Percentiles rank a stretch among this genome's conserved stretches.
Conservation (phyloP, 2,329 filamentous ascomycete species). For the Malbranchea cinnamomea region DNA sequence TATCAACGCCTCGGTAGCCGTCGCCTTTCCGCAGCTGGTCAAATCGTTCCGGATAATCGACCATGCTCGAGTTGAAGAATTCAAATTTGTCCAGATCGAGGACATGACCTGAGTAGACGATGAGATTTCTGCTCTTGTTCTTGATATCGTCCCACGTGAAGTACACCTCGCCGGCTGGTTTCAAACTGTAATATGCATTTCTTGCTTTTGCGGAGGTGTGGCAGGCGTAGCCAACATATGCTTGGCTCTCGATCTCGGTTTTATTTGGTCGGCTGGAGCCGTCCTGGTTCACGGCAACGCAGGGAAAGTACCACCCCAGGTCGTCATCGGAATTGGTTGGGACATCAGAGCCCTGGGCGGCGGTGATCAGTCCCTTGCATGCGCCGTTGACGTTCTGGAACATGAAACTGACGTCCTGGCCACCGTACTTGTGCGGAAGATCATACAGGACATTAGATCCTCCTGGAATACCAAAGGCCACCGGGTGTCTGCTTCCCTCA, state of each 20-base stretch:
- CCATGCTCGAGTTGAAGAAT: slow-evolving; percentile 78
- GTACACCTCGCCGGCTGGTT: slow-evolving; percentile 69
- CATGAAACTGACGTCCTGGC: slow-evolving; percentile 88
- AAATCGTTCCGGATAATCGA: slow-evolving; percentile 61
- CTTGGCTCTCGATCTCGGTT: slow-evolving; percentile 52
- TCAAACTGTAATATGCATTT: slow-evolving; percentile 59
- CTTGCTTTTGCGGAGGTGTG: slow-evolving; percentile 62
- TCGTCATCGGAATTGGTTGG: slow-evolving; percentile 59
- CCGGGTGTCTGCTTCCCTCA: slow-evolving; percentile 59
- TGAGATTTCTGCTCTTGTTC: slow-evolving; percentile 75
- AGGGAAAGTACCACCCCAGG: slow-evolving; percentile 95
- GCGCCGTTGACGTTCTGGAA: slow-evolving; percentile 98
- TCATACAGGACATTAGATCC: slow-evolving; percentile 76
- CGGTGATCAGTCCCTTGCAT: slow-evolving; percentile 80
- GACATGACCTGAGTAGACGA: slow-evolving; percentile 89
- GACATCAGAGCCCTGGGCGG: slow-evolving; percentile 55
- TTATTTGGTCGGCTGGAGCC: slow-evolving; percentile 65
- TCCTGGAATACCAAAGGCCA: slow-evolving; percentile 59
- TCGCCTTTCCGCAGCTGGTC: slow-evolving; percentile 59
- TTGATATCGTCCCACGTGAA: slow-evolving; percentile 91
- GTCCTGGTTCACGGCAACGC: slow-evolving; percentile 81
- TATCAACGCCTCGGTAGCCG: slow-evolving; percentile 65
- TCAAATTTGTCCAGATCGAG: slow-evolving; percentile 74
- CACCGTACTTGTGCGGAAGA: slow-evolving; percentile 63
- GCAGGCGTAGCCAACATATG: slow-evolving; percentile 76